Base-by-base conservation (phyloP, 306 rosid species). In the Citrullus colocynthis region DNA sequence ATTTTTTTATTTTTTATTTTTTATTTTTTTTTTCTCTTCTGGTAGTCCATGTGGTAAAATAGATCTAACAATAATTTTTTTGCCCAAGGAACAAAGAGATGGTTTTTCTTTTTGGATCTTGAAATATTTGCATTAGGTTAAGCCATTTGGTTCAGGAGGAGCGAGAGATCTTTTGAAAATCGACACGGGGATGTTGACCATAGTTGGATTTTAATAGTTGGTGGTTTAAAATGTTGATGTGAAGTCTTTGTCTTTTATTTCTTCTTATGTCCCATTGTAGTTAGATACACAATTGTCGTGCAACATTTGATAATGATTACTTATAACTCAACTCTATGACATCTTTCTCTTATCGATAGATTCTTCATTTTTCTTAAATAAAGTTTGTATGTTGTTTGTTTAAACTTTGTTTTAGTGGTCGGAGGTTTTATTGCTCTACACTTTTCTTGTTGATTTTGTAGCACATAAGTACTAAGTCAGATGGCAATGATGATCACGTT, bases 391-490 rank as follows among this genome's bases (percentile, higher is more conserved):
- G 37, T 28, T 20, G 24, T 36, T 75, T 41, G 45, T 37, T 39
- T 76, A 34, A 60, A 55, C 20, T 49, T 21, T 67, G 78, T 28
- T 32, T 73, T 32, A 52, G 62, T 17, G 48, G 78, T 80, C 21
- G 30, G 78, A 36, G 12, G 72, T 59, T 48, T 62, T 64, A 55
- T 66, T 75, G 45, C 62, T 71, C 9, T 44, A 41, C 51, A 11
- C 6, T 41, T 62, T 36, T 1, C 78, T 64, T 34, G 21, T 28
- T 69, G 51, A 52, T 56, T 84, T 63, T 59, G 45, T 78, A 88
- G 92, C 83, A 74, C 78, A 28, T 81, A 54, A 81, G 69, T 78
- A 58, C 69, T 32, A 78, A 78, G 76, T 66, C 86, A n/a, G 90
- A 86, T 54, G 83, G 78, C 62, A 32, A 62, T 64, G 88, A 76